Evolutionary conservation across 108 stramenopile species (phyloP).

Genomic region (Skeletonema marinoi): DNA sequence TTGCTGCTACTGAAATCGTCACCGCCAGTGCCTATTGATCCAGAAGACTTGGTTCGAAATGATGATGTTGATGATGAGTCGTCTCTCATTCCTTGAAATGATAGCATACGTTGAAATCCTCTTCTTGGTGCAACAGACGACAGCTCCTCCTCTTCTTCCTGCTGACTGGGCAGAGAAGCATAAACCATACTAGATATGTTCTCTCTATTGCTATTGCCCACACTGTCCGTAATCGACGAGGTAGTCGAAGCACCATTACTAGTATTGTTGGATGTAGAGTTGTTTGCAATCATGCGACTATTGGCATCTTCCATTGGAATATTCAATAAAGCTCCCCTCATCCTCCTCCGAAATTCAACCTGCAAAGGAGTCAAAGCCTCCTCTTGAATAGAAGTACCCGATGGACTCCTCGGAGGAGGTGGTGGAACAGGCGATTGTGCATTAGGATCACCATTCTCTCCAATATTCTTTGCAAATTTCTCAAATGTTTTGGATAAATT

Average conservation of each 20-base stretch:
- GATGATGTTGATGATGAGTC: conserved; percentile 14
- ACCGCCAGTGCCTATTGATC: conserved; percentile 8
- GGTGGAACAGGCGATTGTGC: background rate
- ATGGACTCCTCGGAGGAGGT: conserved; percentile 5
- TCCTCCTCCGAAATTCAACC: conserved; percentile 81
- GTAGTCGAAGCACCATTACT: background rate
- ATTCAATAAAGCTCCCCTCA: conserved; percentile 82
- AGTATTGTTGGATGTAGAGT: background rate
- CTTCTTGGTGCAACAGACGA: background rate
- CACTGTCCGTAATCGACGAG: conserved; percentile 5
- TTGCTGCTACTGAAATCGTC: background rate
- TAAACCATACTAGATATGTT: conserved; percentile 40
- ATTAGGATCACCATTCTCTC: conserved; percentile 37
- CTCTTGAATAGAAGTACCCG: conserved; percentile 2
- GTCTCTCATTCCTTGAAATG: conserved; percentile 32
- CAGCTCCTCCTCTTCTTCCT: background rate
- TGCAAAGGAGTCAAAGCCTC: conserved; percentile 67
- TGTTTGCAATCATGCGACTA: background rate
- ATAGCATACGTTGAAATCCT: conserved; percentile 29
- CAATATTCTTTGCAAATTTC: conserved; percentile 8
- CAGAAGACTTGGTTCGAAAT: conserved; percentile 17
- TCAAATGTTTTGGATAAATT: conserved; percentile 42
- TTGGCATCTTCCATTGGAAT: conserved; percentile 65
- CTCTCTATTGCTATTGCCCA: conserved; percentile 29
- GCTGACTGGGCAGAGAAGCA: conserved; percentile 30